phyloP scores from a whole-genome alignment of 768 basidiomycete species.

The Dictyophora rubrovolvata region DNA sequence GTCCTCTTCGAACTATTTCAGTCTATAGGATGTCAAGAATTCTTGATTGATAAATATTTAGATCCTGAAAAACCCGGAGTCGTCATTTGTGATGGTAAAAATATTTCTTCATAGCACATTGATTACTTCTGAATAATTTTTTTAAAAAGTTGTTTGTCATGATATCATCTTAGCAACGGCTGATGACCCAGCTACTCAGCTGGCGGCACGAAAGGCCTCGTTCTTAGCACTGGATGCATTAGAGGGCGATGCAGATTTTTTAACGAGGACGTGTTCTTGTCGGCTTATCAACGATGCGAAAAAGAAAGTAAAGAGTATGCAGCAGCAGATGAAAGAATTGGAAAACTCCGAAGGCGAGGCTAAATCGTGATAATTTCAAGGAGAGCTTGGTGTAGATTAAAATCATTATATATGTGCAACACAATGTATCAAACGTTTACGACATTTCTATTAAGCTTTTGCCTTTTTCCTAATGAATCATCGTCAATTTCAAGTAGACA shows the following conservation, averaged over 20 bases:
- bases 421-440: background rate
- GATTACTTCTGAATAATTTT: slow-evolving; percentile 8
- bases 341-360: background rate
- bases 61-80: slow-evolving; percentile 21
- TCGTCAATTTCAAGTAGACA: background rate
- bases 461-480: background rate
- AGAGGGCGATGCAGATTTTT: slow-evolving; percentile 51
- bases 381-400: background rate
- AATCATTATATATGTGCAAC: background rate
- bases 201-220: slow-evolving; percentile 54
- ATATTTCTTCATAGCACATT: background rate
- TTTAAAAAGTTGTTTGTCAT: slow-evolving; percentile 53
- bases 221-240: slow-evolving; percentile 59
- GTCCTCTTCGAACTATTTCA: slow-evolving; percentile 65
- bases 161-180: slow-evolving; percentile 51
- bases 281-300: slow-evolving; percentile 26
- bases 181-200: slow-evolving; percentile 36
- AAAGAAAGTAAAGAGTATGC: slow-evolving; percentile 29
- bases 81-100: slow-evolving; percentile 45
- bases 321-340: slow-evolving; percentile 9
- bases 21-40: slow-evolving; percentile 57
- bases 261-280: slow-evolving; percentile 62
- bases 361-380: background rate
- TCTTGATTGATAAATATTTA: slow-evolving; percentile 43
- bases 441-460: background rate